These are phyloP conservation scores for Termitomyces sp. DNA, from an alignment of 768 basidiomycete species.

Conservation along the genomic window DNA sequence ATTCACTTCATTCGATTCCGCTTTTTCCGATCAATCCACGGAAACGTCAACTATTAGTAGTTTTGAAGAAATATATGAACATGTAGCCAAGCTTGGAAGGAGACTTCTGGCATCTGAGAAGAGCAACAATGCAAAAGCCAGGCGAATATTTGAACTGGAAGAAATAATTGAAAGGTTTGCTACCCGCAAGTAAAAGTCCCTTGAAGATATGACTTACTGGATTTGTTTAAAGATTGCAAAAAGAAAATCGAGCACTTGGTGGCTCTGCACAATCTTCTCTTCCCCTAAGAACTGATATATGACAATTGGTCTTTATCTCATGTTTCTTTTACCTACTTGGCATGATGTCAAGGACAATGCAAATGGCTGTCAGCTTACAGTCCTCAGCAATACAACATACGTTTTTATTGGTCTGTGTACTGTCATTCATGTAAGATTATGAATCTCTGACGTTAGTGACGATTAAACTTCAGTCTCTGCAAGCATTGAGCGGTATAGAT, in stretches of 20 bases:
- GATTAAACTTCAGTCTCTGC: background rate
- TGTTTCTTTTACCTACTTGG: background rate
- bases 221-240: slow-evolving; percentile 7
- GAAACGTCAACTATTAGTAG: slow-evolving; percentile 15
- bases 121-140: slow-evolving; percentile 27
- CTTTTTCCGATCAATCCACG: slow-evolving; percentile 2
- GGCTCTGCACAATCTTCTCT: background rate
- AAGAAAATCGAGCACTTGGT: slow-evolving; percentile 3
- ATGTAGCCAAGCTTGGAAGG: slow-evolving; percentile 34
- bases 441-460: background rate
- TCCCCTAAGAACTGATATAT: background rate
- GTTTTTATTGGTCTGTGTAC: background rate
- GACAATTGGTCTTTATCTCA: background rate
- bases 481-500: background rate
- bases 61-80: slow-evolving; percentile 15
- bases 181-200: background rate
- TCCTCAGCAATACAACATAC: background rate
- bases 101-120: slow-evolving; percentile 29
- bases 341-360: background rate
- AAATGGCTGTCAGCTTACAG: background rate
- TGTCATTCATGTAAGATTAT: background rate
- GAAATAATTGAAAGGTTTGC: slow-evolving; percentile 22
- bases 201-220: background rate
- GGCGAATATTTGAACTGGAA: slow-evolving; percentile 24
- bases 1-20: slow-evolving; percentile 16